Evolutionary conservation across 228 moss, liverwort and hornwort species (phyloP), one percentile per base, ranked within the genome.

Genomic region (Sphagnum magellanicum): DNA sequence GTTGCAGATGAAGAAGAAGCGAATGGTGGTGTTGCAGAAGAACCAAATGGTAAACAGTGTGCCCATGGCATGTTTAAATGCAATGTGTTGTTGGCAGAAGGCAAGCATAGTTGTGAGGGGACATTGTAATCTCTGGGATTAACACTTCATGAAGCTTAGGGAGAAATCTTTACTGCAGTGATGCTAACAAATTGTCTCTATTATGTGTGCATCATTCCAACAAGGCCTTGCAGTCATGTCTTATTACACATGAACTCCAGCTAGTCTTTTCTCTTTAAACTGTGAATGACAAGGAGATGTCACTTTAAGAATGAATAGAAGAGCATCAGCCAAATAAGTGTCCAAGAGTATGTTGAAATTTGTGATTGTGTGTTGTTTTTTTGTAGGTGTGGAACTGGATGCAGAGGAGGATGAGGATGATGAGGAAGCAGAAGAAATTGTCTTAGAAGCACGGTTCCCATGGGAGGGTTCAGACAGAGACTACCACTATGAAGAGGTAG

Each of bases 401-500:
- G 32, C 32, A 32, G 32, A 32, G 32, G 32, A 32, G 32, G 32
- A 32, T 4, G 84, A 81, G 8, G 89, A 89, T 4, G 93, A 90
- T 11, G 91, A 89, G 72, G 89, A 82, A 64, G 83, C 76, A 1
- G 87, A 87, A 59, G 80, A 68, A 46, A 94, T 94, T 49, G 79
- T 87, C 49, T 80, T 91, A 70, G 91, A 82, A 51, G 69, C 81
- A 12, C 83, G 68, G 9, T 90, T 74, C 65, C 86, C 91, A 6
- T 94, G 91, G 93, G 91, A 94, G 73, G 93, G 87, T 17, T 61
- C 82, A 4, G 89, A 89, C 65, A 81, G 93, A 63, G 93, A 91
- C 70, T 94, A 94, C 48, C 77, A 75, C 48, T 94, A 94, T 61
- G 93, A 94, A n/a, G 91, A 91, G 85, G 93, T 91, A 17, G 60